Base-by-base conservation (phyloP, 805 yeast species). In the Pichia cephalocereana region DNA sequence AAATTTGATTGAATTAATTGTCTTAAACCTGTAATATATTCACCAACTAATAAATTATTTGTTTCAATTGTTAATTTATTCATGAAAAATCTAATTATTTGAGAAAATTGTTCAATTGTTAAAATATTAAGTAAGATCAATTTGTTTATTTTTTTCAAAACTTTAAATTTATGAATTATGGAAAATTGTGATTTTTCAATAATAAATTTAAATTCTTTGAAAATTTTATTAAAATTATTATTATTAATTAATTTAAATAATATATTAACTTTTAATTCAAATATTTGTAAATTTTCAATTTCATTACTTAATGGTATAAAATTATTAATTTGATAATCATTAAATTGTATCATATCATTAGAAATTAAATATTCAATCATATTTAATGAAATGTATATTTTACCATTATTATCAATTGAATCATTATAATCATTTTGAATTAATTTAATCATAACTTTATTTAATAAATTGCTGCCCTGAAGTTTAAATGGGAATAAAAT, bases 11-110 rank as follows among this genome's bases (percentile, higher is more conserved):
- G 95, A 37, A 89, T 77, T 52, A 89, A 65, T 53, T 75, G 77
- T 43, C 96, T 70, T 8, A 90, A 72, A 3, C 88, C 86, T 8
- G 86, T 78, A 5, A 90, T 72, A 45, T 83, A 71, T 56, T 87
- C 93, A 47, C 80, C 76, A 40, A 80, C 70, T 6, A 83, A 46
- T 8, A 45, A 62, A 5, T 61, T 61, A 51, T 58, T 38, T 18
- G 52, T 53, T 14, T 67, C 56, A 8, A 42, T 30, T 23, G 57
- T 48, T 28, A 58, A 46, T 66, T 57, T 80, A 70, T 26, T 60
- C 63, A 52, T 80, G 67, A 52, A 88, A 87, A 95, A 85, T 46
- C 71, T 74, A 54, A 86, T 71, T 4, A 83, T 72, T 51, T 67
- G 74, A 8, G 70, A 61, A 38, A 75, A 74, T 72, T 83, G 77